Percentiles rank a stretch among this genome's conserved stretches.
These are phyloP conservation scores for Hygrocybe punicea DNA, from an alignment of 768 basidiomycete genomes.

Conservation along the genomic window DNA sequence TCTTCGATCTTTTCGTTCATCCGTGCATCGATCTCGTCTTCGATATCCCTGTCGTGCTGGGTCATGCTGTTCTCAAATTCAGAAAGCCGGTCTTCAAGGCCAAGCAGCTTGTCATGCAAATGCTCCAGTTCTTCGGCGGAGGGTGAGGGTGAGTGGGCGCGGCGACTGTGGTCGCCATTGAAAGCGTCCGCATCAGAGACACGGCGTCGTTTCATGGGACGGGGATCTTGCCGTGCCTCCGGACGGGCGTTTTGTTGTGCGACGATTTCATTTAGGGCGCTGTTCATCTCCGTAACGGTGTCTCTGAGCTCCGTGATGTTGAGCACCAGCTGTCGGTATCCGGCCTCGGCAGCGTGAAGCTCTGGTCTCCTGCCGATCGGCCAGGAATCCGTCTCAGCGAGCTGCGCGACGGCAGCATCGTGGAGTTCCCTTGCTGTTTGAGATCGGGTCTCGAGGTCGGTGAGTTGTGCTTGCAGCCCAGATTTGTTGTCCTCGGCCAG, in stretches of 20 bases:
- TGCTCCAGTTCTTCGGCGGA: slow-evolving; percentile 14
- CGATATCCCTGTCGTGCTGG: slow-evolving; percentile 17
- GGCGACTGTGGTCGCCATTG: background rate
- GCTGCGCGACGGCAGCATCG: slow-evolving; percentile 11
- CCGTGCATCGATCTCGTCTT: slow-evolving; percentile 18
- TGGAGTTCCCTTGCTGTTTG: slow-evolving; percentile 20
- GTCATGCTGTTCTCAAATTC: slow-evolving; percentile 23
- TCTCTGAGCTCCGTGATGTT: slow-evolving; percentile 21
- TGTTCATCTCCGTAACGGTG: slow-evolving; percentile 22
- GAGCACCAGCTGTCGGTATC: slow-evolving; percentile 20
- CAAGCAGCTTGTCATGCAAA: slow-evolving; percentile 16
- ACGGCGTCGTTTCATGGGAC: slow-evolving; percentile 32
- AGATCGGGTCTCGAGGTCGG: slow-evolving; percentile 17
- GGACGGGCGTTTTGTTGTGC: slow-evolving; percentile 6
- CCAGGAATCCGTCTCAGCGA: slow-evolving; percentile 30
- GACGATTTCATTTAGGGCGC: slow-evolving; percentile 13
- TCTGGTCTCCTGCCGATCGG: slow-evolving; percentile 23
- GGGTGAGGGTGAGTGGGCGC: background rate
- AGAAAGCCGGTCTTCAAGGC: slow-evolving; percentile 16
- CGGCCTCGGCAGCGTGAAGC: slow-evolving; percentile 16
- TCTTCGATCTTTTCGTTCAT: slow-evolving; percentile 21
- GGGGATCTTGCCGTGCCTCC: slow-evolving; percentile 7
- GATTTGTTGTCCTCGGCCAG: slow-evolving; percentile 17
- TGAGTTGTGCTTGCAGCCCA: slow-evolving; percentile 13
- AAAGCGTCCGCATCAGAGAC: slow-evolving; percentile 5